Evolutionary conservation across 768 basidiomycete species (phyloP).

Genomic region (Phlebiopsis flavidoalba): DNA sequence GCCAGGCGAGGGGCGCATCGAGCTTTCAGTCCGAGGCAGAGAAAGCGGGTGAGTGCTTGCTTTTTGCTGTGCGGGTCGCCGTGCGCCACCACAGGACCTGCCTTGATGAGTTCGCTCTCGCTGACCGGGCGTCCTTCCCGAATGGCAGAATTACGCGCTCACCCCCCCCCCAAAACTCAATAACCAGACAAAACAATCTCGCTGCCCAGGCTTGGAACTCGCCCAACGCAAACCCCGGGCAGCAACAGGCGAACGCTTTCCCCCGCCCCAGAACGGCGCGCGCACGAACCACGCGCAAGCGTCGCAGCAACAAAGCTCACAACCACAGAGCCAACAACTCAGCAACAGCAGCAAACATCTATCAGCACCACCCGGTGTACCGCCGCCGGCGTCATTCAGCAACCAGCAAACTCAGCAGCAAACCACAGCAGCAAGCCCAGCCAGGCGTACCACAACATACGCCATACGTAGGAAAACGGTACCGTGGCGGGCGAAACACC

Average conservation of each 20-base stretch:
- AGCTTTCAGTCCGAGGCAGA: conserved; percentile 58
- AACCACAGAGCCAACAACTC: conserved; percentile 18
- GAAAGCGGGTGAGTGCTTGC: conserved; percentile 55
- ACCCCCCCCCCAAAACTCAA: too few species aligned
- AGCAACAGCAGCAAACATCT: conserved; percentile 39
- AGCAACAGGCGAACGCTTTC: conserved; percentile 19
- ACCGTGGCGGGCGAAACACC: conserved; percentile 24
- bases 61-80: neutral
- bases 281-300: conserved; percentile 28
- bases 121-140: conserved; percentile 44
- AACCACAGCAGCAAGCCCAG: conserved; percentile 23
- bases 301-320: conserved; percentile 7
- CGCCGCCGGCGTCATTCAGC: conserved; percentile 31
- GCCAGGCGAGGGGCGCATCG: conserved; percentile 29
- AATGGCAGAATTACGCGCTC: conserved; percentile 36
- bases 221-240: conserved; percentile 41
- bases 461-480: conserved; percentile 26
- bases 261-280: conserved; percentile 41
- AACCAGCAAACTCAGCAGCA: conserved; percentile 33
- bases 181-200: conserved; percentile 23
- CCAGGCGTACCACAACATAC: conserved; percentile 23
- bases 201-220: conserved; percentile 56
- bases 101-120: neutral
- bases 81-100: neutral
- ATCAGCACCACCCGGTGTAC: conserved; percentile 48